Evolutionary conservation across 805 yeast species (phyloP).

Genomic region (Candida sonorensis): DNA sequence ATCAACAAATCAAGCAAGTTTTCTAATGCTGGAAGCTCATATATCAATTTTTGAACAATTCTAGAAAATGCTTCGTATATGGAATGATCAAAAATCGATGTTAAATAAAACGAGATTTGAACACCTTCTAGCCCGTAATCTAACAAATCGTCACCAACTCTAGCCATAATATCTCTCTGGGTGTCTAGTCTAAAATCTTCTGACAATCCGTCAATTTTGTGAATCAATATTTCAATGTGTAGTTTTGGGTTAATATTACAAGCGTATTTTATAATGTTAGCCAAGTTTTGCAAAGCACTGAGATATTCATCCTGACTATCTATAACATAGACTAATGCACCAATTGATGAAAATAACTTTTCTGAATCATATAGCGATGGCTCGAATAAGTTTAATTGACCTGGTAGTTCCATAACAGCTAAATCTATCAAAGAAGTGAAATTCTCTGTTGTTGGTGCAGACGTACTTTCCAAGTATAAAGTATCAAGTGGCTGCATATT

Average conservation of each 20-base stretch:
- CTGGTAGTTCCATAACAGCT: constrained; percentile 91
- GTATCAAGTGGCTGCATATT: constrained; percentile 96
- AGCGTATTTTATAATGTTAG: constrained; percentile 83
- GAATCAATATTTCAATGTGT: constrained; percentile 88
- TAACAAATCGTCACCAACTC: constrained; percentile 86
- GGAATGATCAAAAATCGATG: constrained; percentile 92
- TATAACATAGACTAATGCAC: constrained; percentile 89
- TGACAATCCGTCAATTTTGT: constrained; percentile 89
- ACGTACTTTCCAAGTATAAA: constrained; percentile 79
- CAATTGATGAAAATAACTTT: constrained; percentile 69
- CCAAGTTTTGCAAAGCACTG: constrained; percentile 82
- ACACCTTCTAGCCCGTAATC: constrained; percentile 90
- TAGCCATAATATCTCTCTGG: constrained; percentile 92
- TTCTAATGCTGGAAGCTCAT: constrained; percentile 83
- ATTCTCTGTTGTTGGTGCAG: constrained; percentile 81
- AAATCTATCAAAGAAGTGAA: constrained; percentile 79
- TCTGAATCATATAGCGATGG: constrained; percentile 71
- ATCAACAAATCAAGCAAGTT: constrained; percentile 83
- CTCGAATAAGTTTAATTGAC: constrained; percentile 84
- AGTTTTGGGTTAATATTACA: constrained; percentile 76
- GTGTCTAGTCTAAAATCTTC: constrained; percentile 94
- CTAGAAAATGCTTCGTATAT: constrained; percentile 93
- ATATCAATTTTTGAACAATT: constrained; percentile 84
- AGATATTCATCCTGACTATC: constrained; percentile 94
- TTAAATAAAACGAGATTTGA: constrained; percentile 82